phyloP scores from a whole-genome alignment of 2,329 filamentous ascomycete species.

The Diplodia sapinea region DNA sequence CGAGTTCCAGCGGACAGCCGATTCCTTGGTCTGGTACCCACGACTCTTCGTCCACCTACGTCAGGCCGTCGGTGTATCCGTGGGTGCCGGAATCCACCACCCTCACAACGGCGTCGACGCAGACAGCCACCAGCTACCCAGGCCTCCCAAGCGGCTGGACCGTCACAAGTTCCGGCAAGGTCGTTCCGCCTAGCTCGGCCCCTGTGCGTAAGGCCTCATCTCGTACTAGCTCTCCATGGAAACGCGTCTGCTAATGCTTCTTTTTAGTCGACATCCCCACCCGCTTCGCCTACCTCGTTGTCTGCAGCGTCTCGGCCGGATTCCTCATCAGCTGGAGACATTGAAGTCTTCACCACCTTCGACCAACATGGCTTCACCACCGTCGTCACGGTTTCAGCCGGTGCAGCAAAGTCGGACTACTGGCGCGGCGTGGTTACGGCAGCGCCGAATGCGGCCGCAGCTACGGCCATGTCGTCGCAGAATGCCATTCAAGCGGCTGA shows the following conservation, averaged over 20 bases:
- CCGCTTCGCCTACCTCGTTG: slow-evolving; percentile 59
- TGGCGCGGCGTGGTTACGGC: slow-evolving; percentile 53
- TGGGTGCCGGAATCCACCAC: slow-evolving; percentile 66
- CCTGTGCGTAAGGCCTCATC: slow-evolving; percentile 67
- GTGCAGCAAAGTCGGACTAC: slow-evolving; percentile 52
- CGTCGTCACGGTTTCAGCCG: slow-evolving; percentile 50
- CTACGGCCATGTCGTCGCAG: no score
- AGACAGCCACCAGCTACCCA: slow-evolving; percentile 54
- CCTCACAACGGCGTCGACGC: slow-evolving; percentile 55
- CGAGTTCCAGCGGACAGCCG: slow-evolving; percentile 65
- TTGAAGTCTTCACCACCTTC: slow-evolving; percentile 51
- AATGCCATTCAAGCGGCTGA: slow-evolving; percentile 6
- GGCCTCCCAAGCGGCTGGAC: slow-evolving; percentile 81
- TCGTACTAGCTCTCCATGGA: not conserved
- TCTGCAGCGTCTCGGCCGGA: slow-evolving; percentile 52
- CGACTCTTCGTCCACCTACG: slow-evolving; percentile 59
- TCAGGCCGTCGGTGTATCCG: slow-evolving; percentile 61
- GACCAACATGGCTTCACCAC: slow-evolving; percentile 59
- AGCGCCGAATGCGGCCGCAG: slow-evolving; percentile 15
- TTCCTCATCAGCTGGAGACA: slow-evolving; percentile 54
- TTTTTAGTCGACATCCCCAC: slow-evolving; percentile 57
- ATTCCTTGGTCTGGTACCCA: slow-evolving; percentile 72
- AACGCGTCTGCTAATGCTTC: slow-evolving; percentile 37
- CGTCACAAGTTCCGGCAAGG: slow-evolving; percentile 78
- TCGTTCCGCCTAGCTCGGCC: slow-evolving; percentile 73